A percentile compares a stretch with the other conserved stretches of the same genome.
phyloP scores from a whole-genome alignment of 1,284 basidiomycete genomes.

The Takashimella tepidaria region DNA sequence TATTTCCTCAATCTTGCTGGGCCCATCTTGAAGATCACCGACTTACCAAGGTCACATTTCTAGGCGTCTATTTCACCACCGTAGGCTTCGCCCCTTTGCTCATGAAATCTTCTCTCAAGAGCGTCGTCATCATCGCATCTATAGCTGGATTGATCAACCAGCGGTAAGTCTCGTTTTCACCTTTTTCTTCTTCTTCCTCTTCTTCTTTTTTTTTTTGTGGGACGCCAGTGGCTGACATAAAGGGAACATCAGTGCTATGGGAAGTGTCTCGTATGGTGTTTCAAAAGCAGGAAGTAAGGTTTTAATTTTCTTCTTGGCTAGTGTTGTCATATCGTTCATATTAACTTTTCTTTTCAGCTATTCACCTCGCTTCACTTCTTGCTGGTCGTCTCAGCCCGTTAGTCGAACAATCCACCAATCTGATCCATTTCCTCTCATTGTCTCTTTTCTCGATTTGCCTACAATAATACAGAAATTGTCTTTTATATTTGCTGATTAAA shows the following conservation, averaged over 20 bases:
- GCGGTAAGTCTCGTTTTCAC: constrained; percentile 23
- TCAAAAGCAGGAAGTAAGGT: constrained; percentile 39
- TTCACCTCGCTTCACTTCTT: constrained; percentile 32
- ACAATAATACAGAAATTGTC: too few species aligned
- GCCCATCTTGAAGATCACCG: not conserved
- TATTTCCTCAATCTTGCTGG: too few species aligned
- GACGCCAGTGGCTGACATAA: too few species aligned
- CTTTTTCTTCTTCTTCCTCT: too few species aligned
- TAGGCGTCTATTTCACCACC: constrained; percentile 42
- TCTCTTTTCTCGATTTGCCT: not conserved
- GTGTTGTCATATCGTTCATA: not conserved
- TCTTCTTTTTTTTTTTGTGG: too few species aligned
- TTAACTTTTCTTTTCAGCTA: constrained; percentile 9
- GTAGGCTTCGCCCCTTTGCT: constrained; percentile 39
- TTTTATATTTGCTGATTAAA: too few species aligned
- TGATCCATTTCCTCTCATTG: not conserved
- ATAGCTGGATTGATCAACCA: constrained; percentile 41
- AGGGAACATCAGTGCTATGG: constrained; percentile 9
- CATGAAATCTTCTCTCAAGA: constrained; percentile 33
- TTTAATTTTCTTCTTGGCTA: not conserved
- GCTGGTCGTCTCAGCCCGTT: constrained; percentile 33
- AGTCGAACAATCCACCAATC: not conserved
- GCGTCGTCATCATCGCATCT: constrained; percentile 43
- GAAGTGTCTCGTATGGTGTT: constrained; percentile 39
- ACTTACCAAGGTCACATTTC: too few species aligned